Conservation (phyloP, 345 rosid species). For the Gynandropsis gynandra region DNA sequence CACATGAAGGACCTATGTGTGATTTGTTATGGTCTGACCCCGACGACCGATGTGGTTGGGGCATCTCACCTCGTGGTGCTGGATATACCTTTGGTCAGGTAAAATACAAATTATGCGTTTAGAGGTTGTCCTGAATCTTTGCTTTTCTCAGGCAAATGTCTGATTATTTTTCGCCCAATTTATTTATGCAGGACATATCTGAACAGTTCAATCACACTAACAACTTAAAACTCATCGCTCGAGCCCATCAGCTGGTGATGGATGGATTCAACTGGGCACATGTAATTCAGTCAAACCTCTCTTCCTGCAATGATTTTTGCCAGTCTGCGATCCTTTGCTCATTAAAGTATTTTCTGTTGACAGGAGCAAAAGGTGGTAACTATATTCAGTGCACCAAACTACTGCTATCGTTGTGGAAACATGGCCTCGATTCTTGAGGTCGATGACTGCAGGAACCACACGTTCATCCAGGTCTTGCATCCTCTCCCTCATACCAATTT, state of each 20-base stretch:
- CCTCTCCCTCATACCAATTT: background rate
- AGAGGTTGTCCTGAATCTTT: conserved; percentile 9
- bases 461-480: conserved; percentile 84
- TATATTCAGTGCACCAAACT: conserved; percentile 94
- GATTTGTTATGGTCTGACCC: conserved; percentile 99
- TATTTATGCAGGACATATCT: conserved; percentile 63
- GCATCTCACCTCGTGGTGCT: conserved; percentile 97
- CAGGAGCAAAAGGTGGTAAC: conserved; percentile 99
- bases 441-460: conserved; percentile 81
- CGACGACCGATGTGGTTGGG: conserved; percentile 98
- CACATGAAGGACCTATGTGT: conserved; percentile 99
- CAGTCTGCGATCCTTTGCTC: conserved; percentile 8
- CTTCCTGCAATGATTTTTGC: conserved; percentile 1
- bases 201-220: conserved; percentile 95
- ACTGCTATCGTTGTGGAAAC: conserved; percentile 98
- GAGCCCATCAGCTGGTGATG: conserved; percentile 99
- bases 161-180: conserved; percentile 12
- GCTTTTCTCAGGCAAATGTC: background rate
- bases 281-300: conserved; percentile 34
- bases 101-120: conserved; percentile 6
- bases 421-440: conserved; percentile 99
- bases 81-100: conserved; percentile 99
- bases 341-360: conserved; percentile 19
- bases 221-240: conserved; percentile 80
- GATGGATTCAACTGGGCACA: conserved; percentile 99